Percentiles rank a stretch among this genome's conserved stretches.
Conservation (phyloP, 2,329 filamentous ascomycete genomes). For the Talaromyces islandicus region DNA sequence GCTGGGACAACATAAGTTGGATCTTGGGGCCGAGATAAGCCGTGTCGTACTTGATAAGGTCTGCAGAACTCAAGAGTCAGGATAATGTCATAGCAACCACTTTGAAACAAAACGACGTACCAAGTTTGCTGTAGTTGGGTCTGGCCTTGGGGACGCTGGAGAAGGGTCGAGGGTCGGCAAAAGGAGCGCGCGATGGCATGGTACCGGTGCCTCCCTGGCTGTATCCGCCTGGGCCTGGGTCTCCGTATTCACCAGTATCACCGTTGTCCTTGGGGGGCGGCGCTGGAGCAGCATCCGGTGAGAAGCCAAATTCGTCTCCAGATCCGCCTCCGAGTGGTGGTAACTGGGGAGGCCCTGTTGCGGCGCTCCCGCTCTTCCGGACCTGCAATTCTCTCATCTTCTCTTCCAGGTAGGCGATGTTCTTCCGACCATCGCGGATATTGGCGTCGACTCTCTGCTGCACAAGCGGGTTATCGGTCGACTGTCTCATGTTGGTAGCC, state of each 20-base stretch:
- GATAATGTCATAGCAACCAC: not conserved
- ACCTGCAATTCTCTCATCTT: constrained; percentile 82
- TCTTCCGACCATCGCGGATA: constrained; percentile 86
- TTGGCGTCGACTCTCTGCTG: constrained; percentile 86
- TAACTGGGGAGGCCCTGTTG: constrained; percentile 19
- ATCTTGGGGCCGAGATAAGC: constrained; percentile 93
- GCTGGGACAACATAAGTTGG: constrained; percentile 96
- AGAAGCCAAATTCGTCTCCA: constrained; percentile 41
- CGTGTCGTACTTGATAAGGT: constrained; percentile 97
- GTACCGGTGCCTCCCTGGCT: constrained; percentile 60
- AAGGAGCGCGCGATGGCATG: constrained; percentile 77
- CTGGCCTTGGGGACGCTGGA: constrained; percentile 65
- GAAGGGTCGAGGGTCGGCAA: constrained; percentile 64
- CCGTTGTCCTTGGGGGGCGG: constrained; percentile 69
- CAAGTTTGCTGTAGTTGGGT: constrained; percentile 93
- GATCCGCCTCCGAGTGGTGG: constrained; percentile 10
- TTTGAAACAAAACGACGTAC: constrained; percentile 47
- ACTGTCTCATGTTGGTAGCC: constrained; percentile 89
- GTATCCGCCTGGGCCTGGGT: constrained; percentile 47
- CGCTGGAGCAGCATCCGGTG: constrained; percentile 46
- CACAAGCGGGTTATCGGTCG: constrained; percentile 88
- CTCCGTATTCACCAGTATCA: constrained; percentile 60
- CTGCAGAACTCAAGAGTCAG: constrained; percentile 42
- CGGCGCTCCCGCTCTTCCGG: constrained; percentile 55
- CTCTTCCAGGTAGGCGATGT: constrained; percentile 93